Percentiles rank a stretch among this genome's conserved stretches.
phyloP scores from a whole-genome alignment of 768 basidiomycete species.

The Tephrocybe sp. region DNA sequence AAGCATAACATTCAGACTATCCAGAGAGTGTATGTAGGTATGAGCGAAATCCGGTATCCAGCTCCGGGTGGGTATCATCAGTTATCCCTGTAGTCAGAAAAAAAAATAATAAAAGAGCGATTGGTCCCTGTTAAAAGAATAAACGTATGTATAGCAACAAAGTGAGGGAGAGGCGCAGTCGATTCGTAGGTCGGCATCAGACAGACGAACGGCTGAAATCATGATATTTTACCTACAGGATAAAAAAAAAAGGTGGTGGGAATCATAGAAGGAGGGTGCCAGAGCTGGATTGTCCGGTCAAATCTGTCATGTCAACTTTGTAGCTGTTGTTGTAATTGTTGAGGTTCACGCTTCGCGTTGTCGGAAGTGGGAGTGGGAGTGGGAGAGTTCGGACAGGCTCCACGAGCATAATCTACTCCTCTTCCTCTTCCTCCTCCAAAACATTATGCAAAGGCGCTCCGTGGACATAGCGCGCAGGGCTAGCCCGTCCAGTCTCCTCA shows the following conservation, averaged over 20 bases:
- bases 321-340: background rate
- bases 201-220: background rate
- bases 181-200: background rate
- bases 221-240: background rate
- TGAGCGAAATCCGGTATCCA: conserved; percentile 15
- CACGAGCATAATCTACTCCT: background rate
- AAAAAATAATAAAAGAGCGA: background rate
- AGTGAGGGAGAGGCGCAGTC: conserved; percentile 12
- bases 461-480: conserved; percentile 74
- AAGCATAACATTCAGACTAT: conserved; percentile 11
- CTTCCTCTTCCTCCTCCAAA: conserved; percentile 72
- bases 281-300: background rate
- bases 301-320: conserved; percentile 1
- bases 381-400: too few species aligned
- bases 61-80: conserved; percentile 22
- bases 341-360: background rate
- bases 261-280: background rate
- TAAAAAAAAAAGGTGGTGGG: background rate
- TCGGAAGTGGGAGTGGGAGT: background rate
- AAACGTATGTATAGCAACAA: conserved; percentile 1
- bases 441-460: conserved; percentile 88
- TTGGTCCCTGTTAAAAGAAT: background rate
- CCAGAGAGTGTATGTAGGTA: conserved; percentile 14
- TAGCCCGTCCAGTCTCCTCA: conserved; percentile 54
- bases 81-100: conserved; percentile 12